Conservation (phyloP, 305 asterid species). For the Salvia sclarea region DNA sequence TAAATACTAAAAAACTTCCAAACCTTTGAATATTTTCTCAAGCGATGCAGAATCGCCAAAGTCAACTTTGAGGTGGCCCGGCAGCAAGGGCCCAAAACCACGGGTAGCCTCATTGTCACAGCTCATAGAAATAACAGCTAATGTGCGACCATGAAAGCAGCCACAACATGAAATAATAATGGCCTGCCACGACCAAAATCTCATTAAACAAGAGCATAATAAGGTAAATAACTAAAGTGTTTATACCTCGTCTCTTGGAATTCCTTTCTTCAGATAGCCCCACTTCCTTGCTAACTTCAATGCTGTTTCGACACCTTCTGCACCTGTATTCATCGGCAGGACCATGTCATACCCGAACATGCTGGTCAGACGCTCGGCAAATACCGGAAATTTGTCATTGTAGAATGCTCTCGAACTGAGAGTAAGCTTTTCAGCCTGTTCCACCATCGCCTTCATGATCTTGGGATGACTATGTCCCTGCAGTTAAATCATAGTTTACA, state of each 20-base stretch:
- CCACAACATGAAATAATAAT: slow-evolving; percentile 96
- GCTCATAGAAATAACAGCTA: slow-evolving; percentile 95
- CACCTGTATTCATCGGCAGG: slow-evolving; percentile 97
- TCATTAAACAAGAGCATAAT: neutral
- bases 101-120: slow-evolving; percentile 94
- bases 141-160: slow-evolving; percentile 95
- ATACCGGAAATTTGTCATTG: slow-evolving; percentile 82
- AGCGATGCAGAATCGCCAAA: slow-evolving; percentile 75
- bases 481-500: slow-evolving; percentile 28
- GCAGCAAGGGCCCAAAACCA: slow-evolving; percentile 88
- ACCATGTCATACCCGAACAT: slow-evolving; percentile 95
- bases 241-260: slow-evolving; percentile 78
- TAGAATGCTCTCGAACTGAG: slow-evolving; percentile 97
- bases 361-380: slow-evolving; percentile 73
- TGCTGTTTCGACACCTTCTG: slow-evolving; percentile 98
- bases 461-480: slow-evolving; percentile 98
- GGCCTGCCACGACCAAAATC: slow-evolving; percentile 59
- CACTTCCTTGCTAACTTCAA: slow-evolving; percentile 89
- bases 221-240: neutral
- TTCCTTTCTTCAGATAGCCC: slow-evolving; percentile 82
- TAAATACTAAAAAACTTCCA: slow-evolving; percentile 24
- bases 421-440: slow-evolving; percentile 85
- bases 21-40: slow-evolving; percentile 80
- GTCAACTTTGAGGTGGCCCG: slow-evolving; percentile 85
- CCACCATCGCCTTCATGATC: slow-evolving; percentile 74